Evolutionary conservation across 306 rosid species (phyloP).

Genomic region (Citrullus mucosospermus): DNA sequence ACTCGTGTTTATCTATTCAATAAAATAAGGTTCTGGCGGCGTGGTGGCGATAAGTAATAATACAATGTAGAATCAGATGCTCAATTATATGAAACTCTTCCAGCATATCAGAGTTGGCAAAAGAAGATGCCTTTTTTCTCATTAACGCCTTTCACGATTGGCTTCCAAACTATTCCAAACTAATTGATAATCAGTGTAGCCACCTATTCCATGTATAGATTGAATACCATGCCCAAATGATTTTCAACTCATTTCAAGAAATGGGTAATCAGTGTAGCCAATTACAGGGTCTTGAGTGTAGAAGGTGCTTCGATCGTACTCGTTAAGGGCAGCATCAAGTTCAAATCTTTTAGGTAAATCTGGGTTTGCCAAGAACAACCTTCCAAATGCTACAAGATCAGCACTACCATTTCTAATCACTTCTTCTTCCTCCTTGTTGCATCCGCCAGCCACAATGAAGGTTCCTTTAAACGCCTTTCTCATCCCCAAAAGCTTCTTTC

Average conservation of each 20-base stretch:
- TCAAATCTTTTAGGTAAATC: conserved; percentile 11
- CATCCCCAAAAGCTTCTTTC: conserved; percentile 23
- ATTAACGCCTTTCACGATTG: too few relatives aligned
- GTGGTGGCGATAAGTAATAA: too few relatives aligned
- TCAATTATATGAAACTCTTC: too few relatives aligned
- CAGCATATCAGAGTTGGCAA: too few relatives aligned
- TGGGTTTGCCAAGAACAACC: conserved; percentile 21
- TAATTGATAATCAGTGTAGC: too few relatives aligned
- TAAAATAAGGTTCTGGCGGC: too few relatives aligned
- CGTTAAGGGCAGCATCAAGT: conserved; percentile 7
- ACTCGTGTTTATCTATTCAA: too few relatives aligned
- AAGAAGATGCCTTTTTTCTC: too few relatives aligned
- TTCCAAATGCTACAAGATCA: conserved; percentile 11
- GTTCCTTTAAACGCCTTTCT: conserved; percentile 16
- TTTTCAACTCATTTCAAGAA: conserved; percentile 13
- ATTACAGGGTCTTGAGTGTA: conserved; percentile 9
- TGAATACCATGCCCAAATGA: not conserved
- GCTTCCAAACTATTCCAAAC: too few relatives aligned
- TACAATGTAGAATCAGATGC: too few relatives aligned
- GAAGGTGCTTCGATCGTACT: conserved; percentile 3
- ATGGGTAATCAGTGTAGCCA: conserved; percentile 60
- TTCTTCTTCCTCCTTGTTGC: conserved; percentile 4
- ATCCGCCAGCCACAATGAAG: conserved; percentile 12
- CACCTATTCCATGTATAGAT: too few relatives aligned
- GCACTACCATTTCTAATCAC: conserved; percentile 7